Evolutionary conservation across 1,284 basidiomycete species (phyloP).

Genomic region (Sanguinoderma infundibulare): DNA sequence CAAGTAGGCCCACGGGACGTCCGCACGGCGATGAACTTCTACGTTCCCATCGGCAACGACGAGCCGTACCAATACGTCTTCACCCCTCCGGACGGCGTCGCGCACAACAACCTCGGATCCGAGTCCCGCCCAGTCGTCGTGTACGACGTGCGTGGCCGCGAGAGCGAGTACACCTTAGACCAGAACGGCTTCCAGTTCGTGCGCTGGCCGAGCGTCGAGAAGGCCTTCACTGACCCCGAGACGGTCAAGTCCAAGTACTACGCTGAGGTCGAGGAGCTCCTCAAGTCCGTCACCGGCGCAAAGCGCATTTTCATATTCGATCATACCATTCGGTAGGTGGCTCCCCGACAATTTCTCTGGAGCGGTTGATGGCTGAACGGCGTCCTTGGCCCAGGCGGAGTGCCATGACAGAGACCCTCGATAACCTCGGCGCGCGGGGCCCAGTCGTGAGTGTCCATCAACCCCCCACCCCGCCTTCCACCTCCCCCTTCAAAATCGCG

Average conservation of each 20-base stretch:
- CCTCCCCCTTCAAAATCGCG: too few relatives aligned
- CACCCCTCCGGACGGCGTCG: constrained; percentile 24
- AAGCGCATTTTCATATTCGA: constrained; percentile 45
- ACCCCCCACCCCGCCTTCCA: too few relatives aligned
- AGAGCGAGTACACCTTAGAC: constrained; percentile 39
- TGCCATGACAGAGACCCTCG: constrained; percentile 2
- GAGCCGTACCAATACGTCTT: constrained; percentile 30
- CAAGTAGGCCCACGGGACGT: constrained; percentile 21
- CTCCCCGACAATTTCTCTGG: too few relatives aligned
- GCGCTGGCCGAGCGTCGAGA: constrained; percentile 38
- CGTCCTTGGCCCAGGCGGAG: constrained; percentile 8
- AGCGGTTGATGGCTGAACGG: constrained; percentile 15
- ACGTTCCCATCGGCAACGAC: constrained; percentile 27
- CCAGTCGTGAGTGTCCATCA: constrained; percentile 38
- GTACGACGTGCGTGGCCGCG: constrained; percentile 37
- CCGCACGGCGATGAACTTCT: constrained; percentile 34
- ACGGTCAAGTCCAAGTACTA: constrained; percentile 40
- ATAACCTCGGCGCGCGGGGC: constrained; percentile 24
- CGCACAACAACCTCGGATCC: constrained; percentile 26
- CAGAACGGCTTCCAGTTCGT: constrained; percentile 47
- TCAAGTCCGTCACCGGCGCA: constrained; percentile 43
- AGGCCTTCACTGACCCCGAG: constrained; percentile 43
- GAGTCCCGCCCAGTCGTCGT: constrained; percentile 29
- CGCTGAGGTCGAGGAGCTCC: constrained; percentile 41
- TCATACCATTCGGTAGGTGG: constrained; percentile 31